A percentile compares a stretch with the other conserved stretches of the same genome.
These are phyloP conservation scores for Erysimum cheiranthoides DNA, from an alignment of 345 rosid genomes.

Conservation along the genomic window DNA sequence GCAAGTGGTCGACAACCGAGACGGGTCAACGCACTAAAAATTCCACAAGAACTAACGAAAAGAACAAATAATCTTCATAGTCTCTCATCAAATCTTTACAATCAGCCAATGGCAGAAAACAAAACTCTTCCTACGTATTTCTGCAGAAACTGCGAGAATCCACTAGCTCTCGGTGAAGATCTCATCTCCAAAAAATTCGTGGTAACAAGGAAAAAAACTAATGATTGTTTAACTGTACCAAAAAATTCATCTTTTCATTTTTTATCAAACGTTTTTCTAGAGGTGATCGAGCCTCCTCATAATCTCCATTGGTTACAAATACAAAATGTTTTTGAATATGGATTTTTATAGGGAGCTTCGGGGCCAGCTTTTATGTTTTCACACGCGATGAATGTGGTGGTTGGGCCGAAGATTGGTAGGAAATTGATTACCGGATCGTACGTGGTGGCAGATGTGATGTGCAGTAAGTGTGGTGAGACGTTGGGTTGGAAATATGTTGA, in stretches of 20 bases:
- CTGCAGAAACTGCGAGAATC: conserved; percentile 76
- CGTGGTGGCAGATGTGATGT: conserved; percentile 74
- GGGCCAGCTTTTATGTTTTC: conserved; percentile 85
- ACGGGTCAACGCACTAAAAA: conserved; percentile 20
- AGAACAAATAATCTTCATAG: conserved; percentile 13
- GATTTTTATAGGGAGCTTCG: conserved; percentile 57
- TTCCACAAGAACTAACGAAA: conserved; percentile 14
- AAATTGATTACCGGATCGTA: conserved; percentile 72
- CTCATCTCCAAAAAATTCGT: conserved; percentile 65
- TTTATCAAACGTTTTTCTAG: background rate
- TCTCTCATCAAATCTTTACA: conserved; percentile 6
- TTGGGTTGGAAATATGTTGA: conserved; percentile 87
- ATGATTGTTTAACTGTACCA: background rate
- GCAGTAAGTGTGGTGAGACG: conserved; percentile 66
- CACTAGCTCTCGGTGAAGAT: conserved; percentile 78
- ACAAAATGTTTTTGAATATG: background rate
- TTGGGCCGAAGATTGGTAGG: conserved; percentile 80
- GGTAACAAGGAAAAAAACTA: conserved; percentile 5
- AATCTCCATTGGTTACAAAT: background rate
- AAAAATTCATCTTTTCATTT: background rate
- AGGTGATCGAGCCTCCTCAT: background rate
- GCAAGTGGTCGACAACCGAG: background rate
- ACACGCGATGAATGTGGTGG: conserved; percentile 70
- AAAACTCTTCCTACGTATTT: conserved; percentile 52
- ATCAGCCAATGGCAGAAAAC: conserved; percentile 36